These are phyloP conservation scores for Fusarium tanahbumbuense DNA, from an alignment of 2,329 filamentous ascomycete genomes.

Conservation along the genomic window DNA sequence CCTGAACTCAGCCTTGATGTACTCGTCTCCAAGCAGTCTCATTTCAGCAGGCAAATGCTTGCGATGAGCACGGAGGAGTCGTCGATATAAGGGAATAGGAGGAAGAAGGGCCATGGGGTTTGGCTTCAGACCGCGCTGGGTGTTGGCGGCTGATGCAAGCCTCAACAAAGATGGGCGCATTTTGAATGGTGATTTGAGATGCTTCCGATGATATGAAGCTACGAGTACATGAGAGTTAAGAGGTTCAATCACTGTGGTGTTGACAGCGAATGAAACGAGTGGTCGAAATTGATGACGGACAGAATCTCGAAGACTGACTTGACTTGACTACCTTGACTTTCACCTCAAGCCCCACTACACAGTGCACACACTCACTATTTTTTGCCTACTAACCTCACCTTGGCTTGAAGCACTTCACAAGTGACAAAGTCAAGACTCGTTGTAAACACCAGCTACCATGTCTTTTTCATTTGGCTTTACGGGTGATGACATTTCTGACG, in stretches of 20 bases:
- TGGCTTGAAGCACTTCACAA: background rate
- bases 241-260: background rate
- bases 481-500: slow-evolving; percentile 70
- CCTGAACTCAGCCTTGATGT: slow-evolving; percentile 92
- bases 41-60: slow-evolving; percentile 78
- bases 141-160: slow-evolving; percentile 54
- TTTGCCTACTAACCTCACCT: slow-evolving; percentile 14
- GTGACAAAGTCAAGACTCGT: background rate
- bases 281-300: slow-evolving; percentile 15
- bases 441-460: slow-evolving; percentile 45
- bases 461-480: slow-evolving; percentile 71
- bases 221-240: background rate
- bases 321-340: background rate
- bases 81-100: slow-evolving; percentile 88
- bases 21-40: slow-evolving; percentile 89
- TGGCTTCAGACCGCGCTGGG: slow-evolving; percentile 51
- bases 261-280: slow-evolving; percentile 1
- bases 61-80: slow-evolving; percentile 86
- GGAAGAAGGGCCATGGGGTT: slow-evolving; percentile 77
- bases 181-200: background rate
- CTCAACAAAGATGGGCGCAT: slow-evolving; percentile 48
- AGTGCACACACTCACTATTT: slow-evolving; percentile 44
- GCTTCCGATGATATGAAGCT: background rate
- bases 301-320: slow-evolving; percentile 36
- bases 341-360: slow-evolving; percentile 42